These are phyloP conservation scores for Voacanga thouarsii DNA, from an alignment of 257 asterid species.

Conservation along the genomic window DNA sequence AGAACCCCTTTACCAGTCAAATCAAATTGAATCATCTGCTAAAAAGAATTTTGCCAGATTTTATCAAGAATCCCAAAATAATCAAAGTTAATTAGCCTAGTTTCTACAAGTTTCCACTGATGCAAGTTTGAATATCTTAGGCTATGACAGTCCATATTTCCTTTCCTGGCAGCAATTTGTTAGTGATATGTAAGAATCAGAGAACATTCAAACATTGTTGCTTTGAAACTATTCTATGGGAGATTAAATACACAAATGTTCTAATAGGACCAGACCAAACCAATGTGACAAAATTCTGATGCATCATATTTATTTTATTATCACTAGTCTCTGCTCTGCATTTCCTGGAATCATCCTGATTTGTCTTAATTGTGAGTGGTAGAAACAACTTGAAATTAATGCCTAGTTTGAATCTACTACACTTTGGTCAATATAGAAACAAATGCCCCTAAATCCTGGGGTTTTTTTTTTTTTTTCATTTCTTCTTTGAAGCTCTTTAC, in stretches of 20 bases:
- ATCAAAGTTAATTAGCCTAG: not conserved
- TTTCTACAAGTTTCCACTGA: not conserved
- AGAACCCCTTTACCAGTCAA: not conserved
- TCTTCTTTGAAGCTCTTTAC: not conserved
- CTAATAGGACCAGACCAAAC: not conserved
- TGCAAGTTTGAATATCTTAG: not conserved
- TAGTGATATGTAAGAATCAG: constrained; percentile 1
- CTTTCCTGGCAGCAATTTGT: not conserved
- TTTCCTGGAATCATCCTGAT: constrained; percentile 16
- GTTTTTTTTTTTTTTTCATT: not conserved
- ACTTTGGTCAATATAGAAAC: not conserved
- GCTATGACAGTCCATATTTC: not conserved
- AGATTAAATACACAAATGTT: not conserved
- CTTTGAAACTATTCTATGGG: not conserved
- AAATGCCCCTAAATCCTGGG: not conserved
- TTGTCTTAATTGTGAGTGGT: not conserved
- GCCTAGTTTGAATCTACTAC: constrained; percentile 2
- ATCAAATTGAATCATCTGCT: not conserved
- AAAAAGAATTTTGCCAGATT: not conserved
- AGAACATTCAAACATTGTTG: constrained; percentile 11
- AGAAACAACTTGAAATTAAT: not conserved
- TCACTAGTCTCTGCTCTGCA: not conserved
- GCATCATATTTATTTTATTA: not conserved
- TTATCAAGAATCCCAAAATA: not conserved
- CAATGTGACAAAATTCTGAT: constrained; percentile 5